A percentile compares a stretch with the other conserved stretches of the same genome.
phyloP scores from a whole-genome alignment of 495 filamentous ascomycete genomes.

The Podospora sp. region DNA sequence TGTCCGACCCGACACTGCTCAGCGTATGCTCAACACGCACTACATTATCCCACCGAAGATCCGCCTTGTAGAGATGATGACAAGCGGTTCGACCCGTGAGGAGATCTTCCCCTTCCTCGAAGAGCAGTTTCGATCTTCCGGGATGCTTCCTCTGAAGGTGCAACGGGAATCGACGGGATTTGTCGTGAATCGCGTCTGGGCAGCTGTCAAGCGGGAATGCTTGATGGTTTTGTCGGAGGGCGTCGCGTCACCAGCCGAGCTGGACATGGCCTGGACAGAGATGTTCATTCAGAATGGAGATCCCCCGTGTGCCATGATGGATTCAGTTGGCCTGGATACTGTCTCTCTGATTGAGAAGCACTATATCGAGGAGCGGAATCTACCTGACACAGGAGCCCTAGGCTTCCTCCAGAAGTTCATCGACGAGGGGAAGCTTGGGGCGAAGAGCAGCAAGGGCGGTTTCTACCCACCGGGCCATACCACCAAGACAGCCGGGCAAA shows the following conservation, averaged over 20 bases:
- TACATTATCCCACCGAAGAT: constrained; percentile 56
- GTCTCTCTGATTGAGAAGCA: constrained; percentile 46
- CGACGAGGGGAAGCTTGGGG: constrained; percentile 41
- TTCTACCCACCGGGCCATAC: constrained; percentile 31
- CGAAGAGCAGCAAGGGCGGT: constrained; percentile 34
- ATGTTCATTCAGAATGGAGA: constrained; percentile 35
- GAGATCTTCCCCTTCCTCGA: constrained; percentile 48
- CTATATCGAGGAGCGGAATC: constrained; percentile 48
- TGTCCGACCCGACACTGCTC: constrained; percentile 38
- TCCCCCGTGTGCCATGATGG: constrained; percentile 32
- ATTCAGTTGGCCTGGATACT: constrained; percentile 54
- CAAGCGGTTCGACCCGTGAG: constrained; percentile 49
- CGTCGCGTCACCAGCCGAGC: constrained; percentile 49
- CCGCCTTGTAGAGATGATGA: constrained; percentile 59
- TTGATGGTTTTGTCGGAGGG: constrained; percentile 54
- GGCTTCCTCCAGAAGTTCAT: constrained; percentile 47
- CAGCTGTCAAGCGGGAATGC: constrained; percentile 57
- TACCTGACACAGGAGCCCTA: constrained; percentile 36
- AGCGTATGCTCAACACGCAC: constrained; percentile 52
- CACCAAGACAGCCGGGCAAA: constrained; percentile 25
- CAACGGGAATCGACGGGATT: constrained; percentile 57
- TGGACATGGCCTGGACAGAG: constrained; percentile 50
- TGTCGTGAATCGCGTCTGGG: constrained; percentile 63
- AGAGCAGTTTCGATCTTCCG: constrained; percentile 41
- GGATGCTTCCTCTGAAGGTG: constrained; percentile 45